Conservation (phyloP, 305 asterid genomes). For the Andrographis paniculata region DNA sequence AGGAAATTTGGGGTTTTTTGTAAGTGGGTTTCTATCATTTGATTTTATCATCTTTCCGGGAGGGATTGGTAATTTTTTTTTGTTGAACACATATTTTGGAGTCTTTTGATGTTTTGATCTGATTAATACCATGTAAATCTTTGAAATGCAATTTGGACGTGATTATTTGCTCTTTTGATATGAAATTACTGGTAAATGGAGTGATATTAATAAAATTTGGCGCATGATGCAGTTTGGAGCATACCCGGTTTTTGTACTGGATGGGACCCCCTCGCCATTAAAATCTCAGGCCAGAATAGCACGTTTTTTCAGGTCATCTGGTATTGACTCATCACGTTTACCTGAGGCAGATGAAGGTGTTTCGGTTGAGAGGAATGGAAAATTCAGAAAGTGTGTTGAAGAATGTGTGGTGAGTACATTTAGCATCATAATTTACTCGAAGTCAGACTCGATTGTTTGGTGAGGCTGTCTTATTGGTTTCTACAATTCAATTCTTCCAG, state of each 20-base stretch:
- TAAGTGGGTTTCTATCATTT: background rate
- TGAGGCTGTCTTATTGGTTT: background rate
- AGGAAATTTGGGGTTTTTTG: slow-evolving; percentile 10
- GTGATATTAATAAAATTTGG: slow-evolving; percentile 16
- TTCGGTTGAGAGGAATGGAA: slow-evolving; percentile 55
- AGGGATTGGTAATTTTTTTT: background rate
- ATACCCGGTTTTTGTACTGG: slow-evolving; percentile 75
- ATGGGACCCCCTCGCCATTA: slow-evolving; percentile 89
- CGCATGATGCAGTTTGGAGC: slow-evolving; percentile 72
- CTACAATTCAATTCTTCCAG: slow-evolving; percentile 2
- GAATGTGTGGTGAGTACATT: slow-evolving; percentile 74
- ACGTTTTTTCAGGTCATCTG: slow-evolving; percentile 65
- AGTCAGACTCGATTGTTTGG: background rate
- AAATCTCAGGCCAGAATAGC: slow-evolving; percentile 76
- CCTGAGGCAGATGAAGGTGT: slow-evolving; percentile 56
- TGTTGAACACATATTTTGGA: background rate
- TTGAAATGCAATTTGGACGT: slow-evolving; percentile 1
- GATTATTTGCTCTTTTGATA: slow-evolving; percentile 1
- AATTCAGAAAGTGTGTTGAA: slow-evolving; percentile 53
- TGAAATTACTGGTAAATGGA: slow-evolving; percentile 14
- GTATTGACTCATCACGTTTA: slow-evolving; percentile 45
- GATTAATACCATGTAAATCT: background rate
- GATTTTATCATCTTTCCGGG: background rate
- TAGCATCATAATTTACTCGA: slow-evolving; percentile 7
- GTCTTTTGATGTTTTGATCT: background rate